Conservation (phyloP, 148 eudicot species). For the Fagopyrum homotropicum region DNA sequence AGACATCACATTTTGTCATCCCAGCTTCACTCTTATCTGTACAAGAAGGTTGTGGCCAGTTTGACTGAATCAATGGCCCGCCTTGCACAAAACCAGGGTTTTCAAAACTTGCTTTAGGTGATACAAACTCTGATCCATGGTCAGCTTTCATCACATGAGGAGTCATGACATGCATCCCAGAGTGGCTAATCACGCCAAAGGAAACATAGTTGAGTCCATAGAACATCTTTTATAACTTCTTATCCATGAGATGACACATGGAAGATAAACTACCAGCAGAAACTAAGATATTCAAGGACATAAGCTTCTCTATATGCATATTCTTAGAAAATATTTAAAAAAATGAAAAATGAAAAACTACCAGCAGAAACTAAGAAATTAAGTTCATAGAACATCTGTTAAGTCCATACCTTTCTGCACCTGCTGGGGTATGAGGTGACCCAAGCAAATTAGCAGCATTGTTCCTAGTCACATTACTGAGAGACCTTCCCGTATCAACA, state of each 20-base stretch:
- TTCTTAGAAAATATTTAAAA: neutral
- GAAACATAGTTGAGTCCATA: conserved; percentile 2
- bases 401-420: conserved; percentile 36
- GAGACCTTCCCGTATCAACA: conserved; percentile 32
- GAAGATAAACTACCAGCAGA: neutral
- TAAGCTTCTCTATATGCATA: neutral
- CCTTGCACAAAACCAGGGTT: conserved; percentile 36
- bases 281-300: neutral
- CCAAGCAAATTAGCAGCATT: conserved; percentile 24
- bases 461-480: conserved; percentile 30
- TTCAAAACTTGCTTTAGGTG: conserved; percentile 59
- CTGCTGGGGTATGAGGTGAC: conserved; percentile 51
- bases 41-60: conserved; percentile 30
- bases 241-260: neutral
- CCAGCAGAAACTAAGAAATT: too few species aligned
- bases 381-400: too few species aligned
- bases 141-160: conserved; percentile 33
- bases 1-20: conserved; percentile 22
- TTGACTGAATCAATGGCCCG: conserved; percentile 39
- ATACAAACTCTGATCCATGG: conserved; percentile 37
- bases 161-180: conserved; percentile 31
- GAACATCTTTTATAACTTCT: conserved; percentile 2
- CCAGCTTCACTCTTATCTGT: conserved; percentile 33
- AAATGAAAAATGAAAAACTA: neutral
- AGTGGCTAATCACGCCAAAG: conserved; percentile 26